Conservation (phyloP, 768 basidiomycete genomes). For the Amanita polypyramis region DNA sequence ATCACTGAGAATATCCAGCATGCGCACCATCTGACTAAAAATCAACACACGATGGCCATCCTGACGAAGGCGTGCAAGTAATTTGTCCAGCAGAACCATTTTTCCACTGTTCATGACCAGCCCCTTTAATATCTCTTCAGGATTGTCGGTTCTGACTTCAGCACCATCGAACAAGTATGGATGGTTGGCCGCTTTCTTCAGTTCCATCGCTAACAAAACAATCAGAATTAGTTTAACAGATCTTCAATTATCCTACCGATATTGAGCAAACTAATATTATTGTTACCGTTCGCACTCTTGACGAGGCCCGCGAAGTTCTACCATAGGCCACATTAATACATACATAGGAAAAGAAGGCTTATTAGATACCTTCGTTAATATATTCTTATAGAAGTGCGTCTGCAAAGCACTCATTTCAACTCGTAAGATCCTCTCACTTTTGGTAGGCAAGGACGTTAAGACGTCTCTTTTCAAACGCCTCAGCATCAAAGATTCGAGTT, state of each 20-base stretch:
- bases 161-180: conserved; percentile 97
- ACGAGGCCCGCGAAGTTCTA: conserved; percentile 91
- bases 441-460: conserved; percentile 89
- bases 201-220: conserved; percentile 71
- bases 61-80: conserved; percentile 77
- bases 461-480: conserved; percentile 93
- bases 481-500: conserved; percentile 91
- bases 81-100: conserved; percentile 95
- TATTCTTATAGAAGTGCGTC: conserved; percentile 98
- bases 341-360: conserved; percentile 4
- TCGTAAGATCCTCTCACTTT: conserved; percentile 94
- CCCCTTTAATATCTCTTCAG: conserved; percentile 86
- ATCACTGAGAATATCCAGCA: conserved; percentile 97
- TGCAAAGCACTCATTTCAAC: conserved; percentile 97
- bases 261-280: conserved; percentile 92
- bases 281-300: conserved; percentile 81
- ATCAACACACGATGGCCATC: conserved; percentile 97
- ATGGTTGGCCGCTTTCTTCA: conserved; percentile 98
- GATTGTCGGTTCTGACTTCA: conserved; percentile 47
- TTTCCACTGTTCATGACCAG: conserved; percentile 98
- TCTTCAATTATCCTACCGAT: conserved; percentile 46
- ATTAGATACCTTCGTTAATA: conserved; percentile 68
- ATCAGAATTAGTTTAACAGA: neutral
- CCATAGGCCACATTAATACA: conserved; percentile 6
- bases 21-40: conserved; percentile 99